A percentile compares a stretch with the other conserved stretches of the same genome.
Evolutionary conservation across 2,329 filamentous ascomycete genomes (phyloP).

Genomic region (Aspergillus pseudonomiae): DNA sequence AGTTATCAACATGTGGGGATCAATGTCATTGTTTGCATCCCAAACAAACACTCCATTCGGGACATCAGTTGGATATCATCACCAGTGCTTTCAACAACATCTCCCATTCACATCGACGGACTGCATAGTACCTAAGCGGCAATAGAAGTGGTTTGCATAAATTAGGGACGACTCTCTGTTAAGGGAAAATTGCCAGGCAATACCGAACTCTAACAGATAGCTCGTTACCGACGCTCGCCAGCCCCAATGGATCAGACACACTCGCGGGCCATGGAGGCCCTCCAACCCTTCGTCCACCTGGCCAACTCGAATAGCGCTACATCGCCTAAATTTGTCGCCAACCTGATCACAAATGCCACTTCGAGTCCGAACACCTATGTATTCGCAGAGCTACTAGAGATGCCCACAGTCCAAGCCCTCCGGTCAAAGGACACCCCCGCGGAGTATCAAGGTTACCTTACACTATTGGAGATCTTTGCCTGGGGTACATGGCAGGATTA

Average conservation of each 20-base stretch:
- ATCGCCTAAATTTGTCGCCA: constrained; percentile 79
- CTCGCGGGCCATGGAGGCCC: constrained; percentile 59
- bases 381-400: constrained; percentile 89
- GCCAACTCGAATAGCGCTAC: constrained; percentile 73
- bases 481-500: constrained; percentile 88
- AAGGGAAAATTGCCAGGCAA: not conserved
- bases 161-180: not conserved
- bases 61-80: constrained; percentile 4
- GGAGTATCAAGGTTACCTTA: constrained; percentile 67
- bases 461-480: constrained; percentile 83
- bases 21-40: constrained; percentile 10
- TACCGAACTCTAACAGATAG: not conserved
- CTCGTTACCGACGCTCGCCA: not conserved
- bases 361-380: constrained; percentile 88
- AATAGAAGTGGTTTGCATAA: not conserved
- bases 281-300: constrained; percentile 85
- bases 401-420: constrained; percentile 76
- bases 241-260: constrained; percentile 51
- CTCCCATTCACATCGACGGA: not conserved
- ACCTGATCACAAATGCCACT: constrained; percentile 84
- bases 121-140: not conserved
- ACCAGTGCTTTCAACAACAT: not conserved
- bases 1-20: not conserved
- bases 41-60: constrained; percentile 8
- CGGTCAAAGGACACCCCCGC: constrained; percentile 53